Base-by-base conservation (phyloP, 2,329 filamentous ascomycete genomes). In the Pseudogymnoascus sp. region DNA sequence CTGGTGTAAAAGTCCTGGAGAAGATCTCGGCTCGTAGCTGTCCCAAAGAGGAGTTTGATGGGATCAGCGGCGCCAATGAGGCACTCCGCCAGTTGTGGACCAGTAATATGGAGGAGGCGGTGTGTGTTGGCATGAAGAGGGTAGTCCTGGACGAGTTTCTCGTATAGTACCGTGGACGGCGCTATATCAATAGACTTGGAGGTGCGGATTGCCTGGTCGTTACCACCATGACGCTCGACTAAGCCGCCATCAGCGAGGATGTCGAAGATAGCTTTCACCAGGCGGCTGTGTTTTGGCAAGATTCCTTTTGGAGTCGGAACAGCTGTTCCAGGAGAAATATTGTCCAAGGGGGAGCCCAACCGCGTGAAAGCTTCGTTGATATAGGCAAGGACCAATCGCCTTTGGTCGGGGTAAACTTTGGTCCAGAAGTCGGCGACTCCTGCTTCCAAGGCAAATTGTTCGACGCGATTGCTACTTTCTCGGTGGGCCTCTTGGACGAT, bases 321-420 rank as follows among this genome's bases (percentile, higher is more conserved):
- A 2, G 5, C 31, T 3, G 67, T 63, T 5, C 71, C 73, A 3
- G 61, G 6, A 4, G 27, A 4, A 0, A 73, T 21, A 1, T 18
- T 4, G 2, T 9, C 18, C 1, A 75, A 48, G 10, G 69, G 60
- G 45, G 69, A 73, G 2, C 71, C 73, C 0, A 76, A 62, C 1
- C 62, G 35, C 4, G 60, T 18, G 42, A 75, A 75, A 0, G 72
- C 73, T 36, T 74, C 69, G 0, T 70, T 61, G 1, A 72, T 65
- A 37, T 76, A 76, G 1, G 69, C 67, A 1, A 74, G 36, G 3
- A 75, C 68, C 1, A 76, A 67, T 0, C 66, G 48, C 1, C 63
- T 63, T 48, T 76, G 72, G 0, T 65, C 25, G 0, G 72, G 71
- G n/a, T 69, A 72, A 0, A 71, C 68, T 1, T 69, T 33, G 0